These are phyloP conservation scores for Glebionis coronaria DNA, from an alignment of 129 eudicot genomes.

Conservation along the genomic window DNA sequence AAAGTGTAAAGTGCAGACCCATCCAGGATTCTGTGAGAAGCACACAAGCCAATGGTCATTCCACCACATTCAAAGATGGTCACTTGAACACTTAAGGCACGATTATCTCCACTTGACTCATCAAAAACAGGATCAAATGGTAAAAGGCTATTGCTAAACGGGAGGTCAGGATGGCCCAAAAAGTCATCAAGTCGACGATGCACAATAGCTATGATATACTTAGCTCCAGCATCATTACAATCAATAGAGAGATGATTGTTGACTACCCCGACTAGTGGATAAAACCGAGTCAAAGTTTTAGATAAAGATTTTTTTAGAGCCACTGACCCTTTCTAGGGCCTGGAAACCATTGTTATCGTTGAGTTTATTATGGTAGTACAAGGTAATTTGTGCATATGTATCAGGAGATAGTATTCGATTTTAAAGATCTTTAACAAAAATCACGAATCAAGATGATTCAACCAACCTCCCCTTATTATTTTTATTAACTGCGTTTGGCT, in stretches of 20 bases:
- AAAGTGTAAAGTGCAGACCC: constrained; percentile 41
- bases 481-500: too few relatives aligned
- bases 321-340: neutral
- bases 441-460: too few relatives aligned
- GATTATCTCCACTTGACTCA: neutral
- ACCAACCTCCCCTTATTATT: too few relatives aligned
- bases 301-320: constrained; percentile 28
- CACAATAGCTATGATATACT: neutral
- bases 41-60: constrained; percentile 18
- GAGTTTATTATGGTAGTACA: constrained; percentile 23
- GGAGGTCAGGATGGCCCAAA: neutral
- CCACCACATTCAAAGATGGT: constrained; percentile 31
- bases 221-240: neutral
- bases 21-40: constrained; percentile 41
- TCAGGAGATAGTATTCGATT: too few relatives aligned
- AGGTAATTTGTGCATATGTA: too few relatives aligned
- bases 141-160: neutral
- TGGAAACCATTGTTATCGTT: neutral
- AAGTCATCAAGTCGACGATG: neutral
- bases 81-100: constrained; percentile 17
- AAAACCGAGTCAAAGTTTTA: constrained; percentile 25
- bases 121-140: constrained; percentile 10
- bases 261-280: constrained; percentile 16
- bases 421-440: too few relatives aligned
- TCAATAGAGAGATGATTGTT: neutral